Conservation (phyloP, 257 asterid species). For the Solanum bulbocastanum region DNA sequence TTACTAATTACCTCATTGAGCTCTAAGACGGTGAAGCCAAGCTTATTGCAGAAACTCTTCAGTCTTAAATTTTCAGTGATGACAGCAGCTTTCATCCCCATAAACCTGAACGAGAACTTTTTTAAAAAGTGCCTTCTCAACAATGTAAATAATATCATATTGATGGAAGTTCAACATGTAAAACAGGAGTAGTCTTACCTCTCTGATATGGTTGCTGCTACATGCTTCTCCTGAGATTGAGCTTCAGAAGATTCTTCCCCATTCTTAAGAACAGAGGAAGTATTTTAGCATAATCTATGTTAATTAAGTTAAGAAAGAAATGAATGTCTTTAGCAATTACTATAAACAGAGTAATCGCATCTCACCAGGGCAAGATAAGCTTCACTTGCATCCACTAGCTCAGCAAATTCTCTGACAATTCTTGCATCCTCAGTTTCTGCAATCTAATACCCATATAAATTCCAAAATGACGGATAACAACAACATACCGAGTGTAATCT, state of each 20-base stretch:
- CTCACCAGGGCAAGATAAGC: slow-evolving; percentile 40
- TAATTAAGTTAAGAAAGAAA: not conserved
- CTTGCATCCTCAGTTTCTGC: slow-evolving; percentile 72
- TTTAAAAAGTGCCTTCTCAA: not conserved
- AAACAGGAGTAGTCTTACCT: slow-evolving; percentile 28
- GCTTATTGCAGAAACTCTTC: slow-evolving; percentile 38
- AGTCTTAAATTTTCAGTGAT: slow-evolving; percentile 34
- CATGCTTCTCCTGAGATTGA: slow-evolving; percentile 15
- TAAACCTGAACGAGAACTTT: slow-evolving; percentile 40
- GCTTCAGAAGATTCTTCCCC: slow-evolving; percentile 7
- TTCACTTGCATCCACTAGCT: slow-evolving; percentile 64
- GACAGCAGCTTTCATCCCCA: slow-evolving; percentile 81
- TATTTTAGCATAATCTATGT: slow-evolving; percentile 1
- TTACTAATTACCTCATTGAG: slow-evolving; percentile 23
- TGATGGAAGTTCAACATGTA: not conserved
- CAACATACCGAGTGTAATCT: not conserved
- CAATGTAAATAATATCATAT: not conserved
- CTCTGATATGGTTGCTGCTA: slow-evolving; percentile 40
- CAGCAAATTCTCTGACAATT: slow-evolving; percentile 56
- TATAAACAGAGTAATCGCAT: not conserved
- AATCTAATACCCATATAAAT: slow-evolving; percentile 32
- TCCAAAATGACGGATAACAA: slow-evolving; percentile 7
- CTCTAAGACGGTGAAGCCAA: slow-evolving; percentile 41
- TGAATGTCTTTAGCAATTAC: not conserved
- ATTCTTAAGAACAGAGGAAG: slow-evolving; percentile 18